Percentiles rank a stretch among this genome's conserved stretches.
These are phyloP conservation scores for Tuber umbilicatum DNA, from an alignment of 495 filamentous ascomycete species.

Conservation along the genomic window DNA sequence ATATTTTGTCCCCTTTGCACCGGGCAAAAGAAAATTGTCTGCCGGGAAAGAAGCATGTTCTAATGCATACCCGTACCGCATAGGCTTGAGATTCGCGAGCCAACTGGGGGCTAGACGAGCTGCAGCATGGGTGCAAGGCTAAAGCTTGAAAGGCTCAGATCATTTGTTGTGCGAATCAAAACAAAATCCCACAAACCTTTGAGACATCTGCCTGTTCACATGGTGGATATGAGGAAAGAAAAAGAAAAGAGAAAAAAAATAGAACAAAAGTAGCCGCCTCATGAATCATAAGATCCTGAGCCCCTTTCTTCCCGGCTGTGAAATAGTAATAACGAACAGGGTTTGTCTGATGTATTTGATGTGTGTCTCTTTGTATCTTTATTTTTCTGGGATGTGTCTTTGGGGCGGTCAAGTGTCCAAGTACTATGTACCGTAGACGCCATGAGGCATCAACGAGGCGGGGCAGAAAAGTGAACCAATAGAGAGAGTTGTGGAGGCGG, in stretches of 20 bases:
- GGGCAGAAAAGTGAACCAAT: neutral
- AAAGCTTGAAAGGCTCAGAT: constrained; percentile 12
- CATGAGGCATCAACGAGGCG: neutral
- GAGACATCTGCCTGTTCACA: constrained; percentile 15
- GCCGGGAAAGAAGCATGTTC: constrained; percentile 15
- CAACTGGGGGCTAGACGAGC: constrained; percentile 77
- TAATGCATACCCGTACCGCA: constrained; percentile 41
- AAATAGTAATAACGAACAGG: neutral
- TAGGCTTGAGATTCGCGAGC: constrained; percentile 76
- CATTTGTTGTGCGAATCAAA: neutral
- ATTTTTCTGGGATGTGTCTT: neutral
- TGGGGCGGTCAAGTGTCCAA: neutral
- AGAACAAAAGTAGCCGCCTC: neutral
- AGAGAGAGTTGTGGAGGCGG: neutral
- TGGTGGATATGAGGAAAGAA: constrained; percentile 10
- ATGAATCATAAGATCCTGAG: neutral
- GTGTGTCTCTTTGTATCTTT: neutral
- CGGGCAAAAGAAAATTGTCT: constrained; percentile 48
- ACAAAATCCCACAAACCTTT: neutral
- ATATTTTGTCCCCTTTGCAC: constrained; percentile 78
- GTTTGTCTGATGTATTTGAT: neutral
- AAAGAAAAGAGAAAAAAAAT: neutral
- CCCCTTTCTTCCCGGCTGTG: neutral
- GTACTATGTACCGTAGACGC: neutral
- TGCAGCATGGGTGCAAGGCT: constrained; percentile 81